A percentile compares a stretch with the other conserved stretches of the same genome.
These are phyloP conservation scores for Phyllosticta citriasiana DNA, from an alignment of 2,329 filamentous ascomycete genomes.

Conservation along the genomic window DNA sequence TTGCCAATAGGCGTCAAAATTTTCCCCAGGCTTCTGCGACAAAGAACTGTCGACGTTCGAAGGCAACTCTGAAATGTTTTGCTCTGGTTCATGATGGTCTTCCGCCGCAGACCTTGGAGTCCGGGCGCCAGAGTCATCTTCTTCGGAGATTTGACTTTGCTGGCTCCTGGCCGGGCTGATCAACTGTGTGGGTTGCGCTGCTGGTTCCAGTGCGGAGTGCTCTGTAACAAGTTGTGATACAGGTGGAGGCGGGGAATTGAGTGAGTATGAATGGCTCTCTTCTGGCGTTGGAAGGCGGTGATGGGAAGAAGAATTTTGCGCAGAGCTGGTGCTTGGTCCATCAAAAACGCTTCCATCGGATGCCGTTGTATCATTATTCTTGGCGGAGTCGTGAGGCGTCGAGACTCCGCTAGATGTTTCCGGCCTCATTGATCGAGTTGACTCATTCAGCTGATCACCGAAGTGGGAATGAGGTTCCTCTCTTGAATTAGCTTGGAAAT, in stretches of 20 bases:
- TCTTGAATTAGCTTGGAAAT: slow-evolving; percentile 29
- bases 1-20: slow-evolving; percentile 8
- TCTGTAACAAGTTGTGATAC: slow-evolving; percentile 18
- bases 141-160: slow-evolving; percentile 12
- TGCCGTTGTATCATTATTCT: not conserved
- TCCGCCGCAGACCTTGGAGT: slow-evolving; percentile 11
- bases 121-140: slow-evolving; percentile 24
- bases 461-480: slow-evolving; percentile 28
- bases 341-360: slow-evolving; percentile 17
- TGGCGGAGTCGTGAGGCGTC: not conserved
- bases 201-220: slow-evolving; percentile 2
- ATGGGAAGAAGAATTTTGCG: slow-evolving; percentile 13
- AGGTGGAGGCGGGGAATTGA: slow-evolving; percentile 12
- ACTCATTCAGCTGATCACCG: slow-evolving; percentile 27
- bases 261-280: slow-evolving; percentile 13
- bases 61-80: not conserved
- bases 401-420: not conserved
- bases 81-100: not conserved
- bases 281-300: slow-evolving; percentile 22
- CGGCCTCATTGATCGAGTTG: slow-evolving; percentile 13
- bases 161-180: slow-evolving; percentile 20
- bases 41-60: not conserved
- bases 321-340: slow-evolving; percentile 14
- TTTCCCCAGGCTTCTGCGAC: not conserved
- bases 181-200: slow-evolving; percentile 15